A percentile compares a stretch with the other conserved stretches of the same genome.
Conservation (phyloP, 2,329 filamentous ascomycete genomes). For the Neonectria hederae region DNA sequence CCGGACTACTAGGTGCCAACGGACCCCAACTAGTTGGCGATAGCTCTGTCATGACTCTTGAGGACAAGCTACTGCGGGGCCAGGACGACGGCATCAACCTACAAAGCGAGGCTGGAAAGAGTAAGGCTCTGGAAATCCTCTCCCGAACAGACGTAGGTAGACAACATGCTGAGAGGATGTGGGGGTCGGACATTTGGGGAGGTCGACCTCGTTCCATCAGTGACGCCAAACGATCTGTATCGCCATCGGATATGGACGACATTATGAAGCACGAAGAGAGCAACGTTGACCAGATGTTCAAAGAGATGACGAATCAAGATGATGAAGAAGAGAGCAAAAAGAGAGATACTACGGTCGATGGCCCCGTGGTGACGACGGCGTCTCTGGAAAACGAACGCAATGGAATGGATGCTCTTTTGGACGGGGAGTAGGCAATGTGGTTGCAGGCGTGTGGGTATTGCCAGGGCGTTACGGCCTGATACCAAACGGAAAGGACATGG, state of each 20-base stretch:
- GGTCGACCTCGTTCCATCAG: slow-evolving; percentile 43
- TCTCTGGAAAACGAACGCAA: slow-evolving; percentile 58
- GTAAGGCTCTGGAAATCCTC: slow-evolving; percentile 63
- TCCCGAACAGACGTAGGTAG: slow-evolving; percentile 60
- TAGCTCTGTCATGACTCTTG: slow-evolving; percentile 54
- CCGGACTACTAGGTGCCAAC: slow-evolving; percentile 54
- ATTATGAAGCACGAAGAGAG: slow-evolving; percentile 53
- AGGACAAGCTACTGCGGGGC: slow-evolving; percentile 61
- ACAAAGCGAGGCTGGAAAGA: slow-evolving; percentile 57
- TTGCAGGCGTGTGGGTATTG: slow-evolving; percentile 20
- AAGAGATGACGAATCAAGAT: slow-evolving; percentile 64
- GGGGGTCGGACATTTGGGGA: slow-evolving; percentile 60
- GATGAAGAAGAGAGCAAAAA: slow-evolving; percentile 57
- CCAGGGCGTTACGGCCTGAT: slow-evolving; percentile 35
- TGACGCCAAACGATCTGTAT: slow-evolving; percentile 39
- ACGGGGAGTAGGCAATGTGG: slow-evolving; percentile 49
- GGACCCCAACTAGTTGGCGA: slow-evolving; percentile 55
- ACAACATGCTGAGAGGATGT: slow-evolving; percentile 61
- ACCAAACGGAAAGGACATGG: slow-evolving; percentile 34
- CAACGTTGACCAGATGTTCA: slow-evolving; percentile 65
- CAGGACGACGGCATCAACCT: slow-evolving; percentile 57
- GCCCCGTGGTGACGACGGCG: slow-evolving; percentile 50
- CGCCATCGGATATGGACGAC: slow-evolving; percentile 43
- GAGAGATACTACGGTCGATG: slow-evolving; percentile 44
- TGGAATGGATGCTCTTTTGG: slow-evolving; percentile 57